phyloP scores from a whole-genome alignment of 352 stramenopile species.

The Globisporangium canariense region DNA sequence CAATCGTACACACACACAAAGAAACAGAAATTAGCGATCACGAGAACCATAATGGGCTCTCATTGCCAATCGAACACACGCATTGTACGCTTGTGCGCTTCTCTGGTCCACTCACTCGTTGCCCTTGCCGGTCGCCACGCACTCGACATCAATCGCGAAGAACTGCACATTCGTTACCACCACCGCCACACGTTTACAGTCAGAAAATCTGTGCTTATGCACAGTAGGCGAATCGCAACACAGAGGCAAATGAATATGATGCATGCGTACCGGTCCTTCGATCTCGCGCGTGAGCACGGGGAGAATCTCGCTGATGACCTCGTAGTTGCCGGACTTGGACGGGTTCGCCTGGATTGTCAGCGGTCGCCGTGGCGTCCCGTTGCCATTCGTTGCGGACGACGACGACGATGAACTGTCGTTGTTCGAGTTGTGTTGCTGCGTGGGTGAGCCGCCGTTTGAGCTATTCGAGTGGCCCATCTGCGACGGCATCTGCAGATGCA shows the following conservation, averaged over 20 bases:
- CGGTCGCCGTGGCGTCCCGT: slow-evolving; percentile 24
- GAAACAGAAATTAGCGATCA: background rate
- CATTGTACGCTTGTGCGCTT: no score
- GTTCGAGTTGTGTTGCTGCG: slow-evolving; percentile 3
- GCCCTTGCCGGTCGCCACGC: slow-evolving; percentile 84
- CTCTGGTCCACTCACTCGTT: slow-evolving; percentile 43
- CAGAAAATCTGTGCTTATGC: background rate
- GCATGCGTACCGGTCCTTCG: slow-evolving; percentile 54
- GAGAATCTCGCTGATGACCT: slow-evolving; percentile 74
- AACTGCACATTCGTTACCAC: slow-evolving; percentile 38
- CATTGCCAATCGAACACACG: background rate
- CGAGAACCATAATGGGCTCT: background rate
- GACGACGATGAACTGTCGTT: slow-evolving; percentile 10
- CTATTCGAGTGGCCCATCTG: slow-evolving; percentile 1
- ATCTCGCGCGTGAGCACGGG: slow-evolving; percentile 75
- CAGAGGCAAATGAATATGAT: background rate
- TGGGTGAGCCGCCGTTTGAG: slow-evolving; percentile 16
- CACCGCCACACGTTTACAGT: slow-evolving; percentile 6
- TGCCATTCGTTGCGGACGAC: slow-evolving; percentile 1
- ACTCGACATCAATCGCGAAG: slow-evolving; percentile 93
- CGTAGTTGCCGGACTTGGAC: slow-evolving; percentile 56
- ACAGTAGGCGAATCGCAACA: background rate
- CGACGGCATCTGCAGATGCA: slow-evolving; percentile 15
- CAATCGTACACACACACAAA: background rate
- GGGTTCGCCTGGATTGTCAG: slow-evolving; percentile 70